Evolutionary conservation across 352 stramenopile genomes (phyloP), one percentile per base, ranked within the genome.

Genomic region (Thalassiosira pacifica): DNA sequence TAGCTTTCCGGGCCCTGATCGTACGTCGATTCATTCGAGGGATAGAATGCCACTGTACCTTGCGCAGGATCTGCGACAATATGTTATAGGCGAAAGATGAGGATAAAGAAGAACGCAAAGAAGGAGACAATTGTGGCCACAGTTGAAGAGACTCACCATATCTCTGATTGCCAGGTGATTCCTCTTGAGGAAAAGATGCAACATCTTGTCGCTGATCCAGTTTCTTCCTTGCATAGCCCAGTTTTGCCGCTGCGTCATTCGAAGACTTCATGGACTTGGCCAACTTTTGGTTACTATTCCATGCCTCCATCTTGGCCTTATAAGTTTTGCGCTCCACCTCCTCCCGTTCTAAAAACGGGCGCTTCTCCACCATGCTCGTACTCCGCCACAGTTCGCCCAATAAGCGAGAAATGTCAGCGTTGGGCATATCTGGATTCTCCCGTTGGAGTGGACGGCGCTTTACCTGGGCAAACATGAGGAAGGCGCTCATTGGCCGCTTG

Each of bases 331-430:
- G 94, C 80, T 98, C 96, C 67, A 89, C 88, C 71, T 96, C 95
- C 88, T 98, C 96, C 85, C 98, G 97, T 87, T 98, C 95, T 13
- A 98, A 90, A 79, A 97, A 98, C 37, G 96, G 97, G 10, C 89
- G 87, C 78, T 97, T 97, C 82, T 98, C 96, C 71, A 97, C 93
- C 34, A 97, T 93, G 37, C 93, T 97, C n/a, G 96, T 93, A 78
- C 97, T 97, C 45, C 89, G 74, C 97, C 97, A 98, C 4, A 96
- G 94, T 79, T 98, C 96, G 24, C 97, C 97, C 27, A 99, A 86
- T 64, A 98, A 92, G 85, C 97, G 97, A 11, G 97, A 98, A 81
- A 99, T 97, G 69, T 98, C 97, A 82, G 96, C 98, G 87, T 98
- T 98, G 77, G 97, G 97, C 95, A 98, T 98, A 66, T 97, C 95